Base-by-base conservation (phyloP, 1,284 basidiomycete genomes). In the Phylloboletellus chloephorus region DNA sequence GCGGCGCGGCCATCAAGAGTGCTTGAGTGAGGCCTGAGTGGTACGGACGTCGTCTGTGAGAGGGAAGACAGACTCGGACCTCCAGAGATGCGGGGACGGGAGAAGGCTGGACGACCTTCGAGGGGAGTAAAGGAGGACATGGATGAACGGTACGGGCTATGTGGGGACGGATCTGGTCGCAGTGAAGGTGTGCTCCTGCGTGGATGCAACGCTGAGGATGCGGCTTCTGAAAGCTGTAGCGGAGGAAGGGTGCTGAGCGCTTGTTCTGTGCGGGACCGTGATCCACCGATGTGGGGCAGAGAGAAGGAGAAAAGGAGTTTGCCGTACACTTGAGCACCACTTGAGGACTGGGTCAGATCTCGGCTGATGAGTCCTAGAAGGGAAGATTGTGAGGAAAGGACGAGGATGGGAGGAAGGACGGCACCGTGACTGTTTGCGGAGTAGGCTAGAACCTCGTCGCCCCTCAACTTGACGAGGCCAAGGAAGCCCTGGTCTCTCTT, bases 401-500 rank as follows among this genome's bases (percentile, higher is more conserved):
- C 1, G 13, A 19, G 25, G 15, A 8, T 29, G 30, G 17, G 8
- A 16, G 34, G 16, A 30, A 17, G 19, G 10, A 22, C 16, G 32
- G 4, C 54, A 64, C 63, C 52, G 52, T 61, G 58, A 35, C 50
- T 48, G 49, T 60, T 50, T 31, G 43, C 48, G 5, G 61, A 60
- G 39, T 51, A 43, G 13, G 43, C 30, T 26, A 61, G 50, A 5
- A 48, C 61, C 34, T 61, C 48, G 12, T 56, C 44, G 10, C 63
- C 59, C 0, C 31, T 22, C n/a, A 61, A 41, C 29, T 44, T 55
- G 46, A 65, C 50, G 28, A 65, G 61, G 21, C 59, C 59, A 25
- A 61, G 52, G 65, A 78, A 82, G 52, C 94, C 95, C 71, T 98
- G 95, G 66, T 98, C 94, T 58, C 88, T 83, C 67, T 88, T 88